These are phyloP conservation scores for Podaxis mareebaensis DNA, from an alignment of 768 basidiomycete genomes.

Conservation along the genomic window DNA sequence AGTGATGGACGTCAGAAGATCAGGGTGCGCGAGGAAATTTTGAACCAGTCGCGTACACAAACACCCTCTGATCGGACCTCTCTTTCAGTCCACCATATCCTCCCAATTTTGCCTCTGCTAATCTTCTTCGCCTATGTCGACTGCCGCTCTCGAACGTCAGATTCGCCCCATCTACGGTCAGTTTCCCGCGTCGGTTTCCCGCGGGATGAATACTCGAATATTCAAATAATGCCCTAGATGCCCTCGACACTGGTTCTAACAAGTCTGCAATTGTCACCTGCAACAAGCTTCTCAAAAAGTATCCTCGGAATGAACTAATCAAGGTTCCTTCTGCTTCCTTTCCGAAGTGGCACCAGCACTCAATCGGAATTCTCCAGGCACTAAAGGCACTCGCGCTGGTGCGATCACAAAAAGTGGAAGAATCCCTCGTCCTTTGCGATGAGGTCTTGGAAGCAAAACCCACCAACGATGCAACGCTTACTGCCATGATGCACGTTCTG, in stretches of 20 bases:
- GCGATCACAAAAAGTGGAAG: conserved; percentile 84
- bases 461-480: conserved; percentile 70
- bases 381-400: conserved; percentile 84
- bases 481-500: conserved; percentile 83
- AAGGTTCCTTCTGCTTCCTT: conserved; percentile 47
- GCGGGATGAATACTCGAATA: conserved; percentile 1
- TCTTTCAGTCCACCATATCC: conserved; percentile 7
- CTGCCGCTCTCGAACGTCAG: conserved; percentile 75
- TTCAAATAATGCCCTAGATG: conserved; percentile 49
- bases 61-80: conserved; percentile 11
- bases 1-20: not conserved
- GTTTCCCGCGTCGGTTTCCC: conserved; percentile 21
- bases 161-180: conserved; percentile 84
- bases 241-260: conserved; percentile 82
- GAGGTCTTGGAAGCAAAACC: conserved; percentile 76
- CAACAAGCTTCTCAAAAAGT: conserved; percentile 87
- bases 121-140: conserved; percentile 33
- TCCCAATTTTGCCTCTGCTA: conserved; percentile 3
- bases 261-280: conserved; percentile 84
- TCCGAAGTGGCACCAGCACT: conserved; percentile 16
- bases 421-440: conserved; percentile 75
- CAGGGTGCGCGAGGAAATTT: conserved; percentile 12
- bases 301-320: conserved; percentile 69
- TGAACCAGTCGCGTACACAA: conserved; percentile 13
- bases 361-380: conserved; percentile 44